Evolutionary conservation across 2,329 filamentous ascomycete genomes (phyloP), one percentile per base, ranked within the genome.

Genomic region (Calonectria ilicicola): DNA sequence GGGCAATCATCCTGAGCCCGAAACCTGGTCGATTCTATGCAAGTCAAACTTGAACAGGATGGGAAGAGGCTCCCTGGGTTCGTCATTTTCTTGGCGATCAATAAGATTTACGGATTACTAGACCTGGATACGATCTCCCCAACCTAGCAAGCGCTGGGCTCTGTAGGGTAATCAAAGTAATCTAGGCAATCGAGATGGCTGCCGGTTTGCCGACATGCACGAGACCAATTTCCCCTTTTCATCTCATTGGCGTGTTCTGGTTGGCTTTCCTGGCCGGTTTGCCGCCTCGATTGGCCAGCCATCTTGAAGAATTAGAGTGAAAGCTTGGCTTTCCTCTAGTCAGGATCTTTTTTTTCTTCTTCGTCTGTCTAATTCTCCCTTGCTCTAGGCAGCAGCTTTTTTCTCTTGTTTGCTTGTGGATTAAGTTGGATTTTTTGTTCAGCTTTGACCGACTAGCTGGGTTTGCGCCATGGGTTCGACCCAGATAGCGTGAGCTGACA

Each of bases 381-480:
- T 27, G 26, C 21, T 46, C 58, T 32, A 60, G 53, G 38, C 58
- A 63, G 40, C 38, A 63, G 40, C 12, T 32, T 27, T 63, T 44
- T 38, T 60, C 40, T 27, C 19, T 10, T 35, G 32, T 10, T 35
- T 35, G 32, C 32, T 35, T 35, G 32, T 35, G 32, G 32, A 35
- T 12, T 35, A 35, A 35, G 8, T 35, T 35, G 32, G 32, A 14
- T 35, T n/a, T 42, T 27, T 42, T 60, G 23, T 40, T 60, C 53
- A 60, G 53, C 53, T 60, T 38, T 35, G 53, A 60, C 35, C 21
- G 14, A 19, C 53, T 60, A 60, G 53, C 53, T 40, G 35, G 53
- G 53, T 60, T 60, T 40, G 53, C n/a, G 53, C 53, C 53, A 60
- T 60, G 53, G 53, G 53, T 60, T 60, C 21, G 53, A 17, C 53